Percentiles rank a stretch among this genome's conserved stretches.
Evolutionary conservation across 805 yeast species (phyloP).

Genomic region (Wickerhamiella sergipiensis): DNA sequence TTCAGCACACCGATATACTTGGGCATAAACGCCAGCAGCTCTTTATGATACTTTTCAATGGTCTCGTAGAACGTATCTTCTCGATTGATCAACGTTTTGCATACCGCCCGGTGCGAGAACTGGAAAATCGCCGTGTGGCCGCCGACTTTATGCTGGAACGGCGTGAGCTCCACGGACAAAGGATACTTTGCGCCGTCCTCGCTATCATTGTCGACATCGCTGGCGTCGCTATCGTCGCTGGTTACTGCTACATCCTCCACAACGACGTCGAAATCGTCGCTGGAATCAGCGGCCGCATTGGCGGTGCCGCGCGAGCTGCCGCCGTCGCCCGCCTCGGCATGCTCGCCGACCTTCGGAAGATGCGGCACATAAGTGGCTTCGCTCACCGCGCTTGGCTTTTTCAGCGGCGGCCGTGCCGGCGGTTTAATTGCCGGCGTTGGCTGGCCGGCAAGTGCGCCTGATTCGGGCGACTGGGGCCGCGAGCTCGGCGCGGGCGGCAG

Average conservation of each 20-base stretch:
- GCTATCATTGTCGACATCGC: constrained; percentile 12
- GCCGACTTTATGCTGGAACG: constrained; percentile 89
- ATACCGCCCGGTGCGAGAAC: constrained; percentile 82
- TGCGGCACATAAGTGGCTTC: constrained; percentile 21
- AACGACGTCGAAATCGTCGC: background rate
- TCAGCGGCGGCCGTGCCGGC: background rate
- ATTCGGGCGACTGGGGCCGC: background rate
- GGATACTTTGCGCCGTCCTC: constrained; percentile 19
- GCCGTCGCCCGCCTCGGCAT: background rate
- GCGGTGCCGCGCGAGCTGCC: background rate
- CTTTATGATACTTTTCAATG: constrained; percentile 65
- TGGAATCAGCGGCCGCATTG: background rate
- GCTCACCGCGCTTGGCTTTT: constrained; percentile 10
- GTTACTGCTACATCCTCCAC: constrained; percentile 2
- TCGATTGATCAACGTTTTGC: constrained; percentile 80
- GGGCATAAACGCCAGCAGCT: constrained; percentile 77
- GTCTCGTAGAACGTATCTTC: constrained; percentile 89
- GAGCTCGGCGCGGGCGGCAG: background rate
- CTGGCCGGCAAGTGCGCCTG: background rate
- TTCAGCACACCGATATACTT: constrained; percentile 86
- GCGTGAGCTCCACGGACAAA: constrained; percentile 75
- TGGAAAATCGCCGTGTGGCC: constrained; percentile 96
- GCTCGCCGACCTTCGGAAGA: constrained; percentile 10
- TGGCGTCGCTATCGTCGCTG: constrained; percentile 10
- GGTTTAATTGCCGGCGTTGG: constrained; percentile 1